Conservation (phyloP, 2,329 filamentous ascomycete genomes). For the Fusarium oxysporum region DNA sequence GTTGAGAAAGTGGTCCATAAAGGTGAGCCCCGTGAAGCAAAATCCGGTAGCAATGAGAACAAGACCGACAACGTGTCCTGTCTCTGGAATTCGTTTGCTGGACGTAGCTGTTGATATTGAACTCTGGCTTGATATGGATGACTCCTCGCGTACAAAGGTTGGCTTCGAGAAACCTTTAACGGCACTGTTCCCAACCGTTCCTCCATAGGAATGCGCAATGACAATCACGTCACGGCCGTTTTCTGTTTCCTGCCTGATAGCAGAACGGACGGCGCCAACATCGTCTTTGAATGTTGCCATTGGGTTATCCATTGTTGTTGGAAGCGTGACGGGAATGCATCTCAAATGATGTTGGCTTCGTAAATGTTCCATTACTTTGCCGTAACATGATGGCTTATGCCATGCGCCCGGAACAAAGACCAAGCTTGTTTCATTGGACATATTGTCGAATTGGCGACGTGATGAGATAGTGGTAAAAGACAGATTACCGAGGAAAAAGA, state of each 20-base stretch:
- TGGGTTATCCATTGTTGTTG: background rate
- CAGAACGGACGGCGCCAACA: background rate
- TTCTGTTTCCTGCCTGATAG: background rate
- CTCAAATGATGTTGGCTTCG: background rate
- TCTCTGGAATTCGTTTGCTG: accelerated
- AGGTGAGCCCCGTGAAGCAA: background rate
- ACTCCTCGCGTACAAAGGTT: accelerated
- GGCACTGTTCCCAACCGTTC: background rate
- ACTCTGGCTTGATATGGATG: background rate
- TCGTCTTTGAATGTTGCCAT: background rate
- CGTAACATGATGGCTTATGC: background rate
- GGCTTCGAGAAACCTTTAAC: background rate
- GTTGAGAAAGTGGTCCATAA: background rate
- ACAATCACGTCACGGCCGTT: background rate
- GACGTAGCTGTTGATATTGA: accelerated
- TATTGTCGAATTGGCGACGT: accelerated
- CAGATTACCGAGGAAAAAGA: accelerated
- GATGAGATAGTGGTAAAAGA: accelerated
- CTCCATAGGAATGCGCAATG: background rate
- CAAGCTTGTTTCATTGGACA: background rate
- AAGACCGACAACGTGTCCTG: background rate
- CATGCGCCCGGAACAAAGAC: background rate
- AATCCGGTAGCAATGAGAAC: background rate
- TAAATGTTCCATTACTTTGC: background rate
- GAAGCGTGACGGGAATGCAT: background rate